phyloP scores from a whole-genome alignment of 257 asterid genomes.

The Solanum lignicaule region DNA sequence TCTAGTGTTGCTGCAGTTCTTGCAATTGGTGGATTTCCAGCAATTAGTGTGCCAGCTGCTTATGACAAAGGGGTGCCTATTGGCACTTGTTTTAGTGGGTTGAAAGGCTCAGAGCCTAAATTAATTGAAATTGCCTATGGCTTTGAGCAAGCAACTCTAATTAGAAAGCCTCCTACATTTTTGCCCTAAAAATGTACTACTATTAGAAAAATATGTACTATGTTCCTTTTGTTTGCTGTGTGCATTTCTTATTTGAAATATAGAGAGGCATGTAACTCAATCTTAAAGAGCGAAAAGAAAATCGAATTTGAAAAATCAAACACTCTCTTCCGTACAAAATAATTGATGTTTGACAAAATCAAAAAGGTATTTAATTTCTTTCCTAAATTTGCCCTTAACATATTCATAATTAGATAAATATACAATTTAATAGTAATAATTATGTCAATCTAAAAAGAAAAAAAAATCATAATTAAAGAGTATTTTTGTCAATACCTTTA shows the following conservation, averaged over 20 bases:
- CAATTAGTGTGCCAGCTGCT: constrained; percentile 39
- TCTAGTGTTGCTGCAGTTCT: constrained; percentile 2
- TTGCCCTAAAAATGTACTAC: background rate
- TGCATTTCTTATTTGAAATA: background rate
- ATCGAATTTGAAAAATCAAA: too few species aligned
- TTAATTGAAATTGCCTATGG: constrained; percentile 44
- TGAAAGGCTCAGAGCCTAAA: constrained; percentile 40
- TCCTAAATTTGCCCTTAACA: background rate
- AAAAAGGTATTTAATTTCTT: background rate
- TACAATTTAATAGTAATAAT: too few species aligned
- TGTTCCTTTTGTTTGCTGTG: background rate
- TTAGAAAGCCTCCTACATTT: constrained; percentile 43
- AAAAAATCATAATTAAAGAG: background rate
- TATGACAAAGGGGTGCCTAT: constrained; percentile 24
- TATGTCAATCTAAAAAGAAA: background rate
- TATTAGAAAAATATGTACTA: background rate
- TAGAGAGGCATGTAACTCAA: background rate
- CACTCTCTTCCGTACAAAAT: background rate
- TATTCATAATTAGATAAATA: background rate
- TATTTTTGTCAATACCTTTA: background rate
- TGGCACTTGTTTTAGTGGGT: constrained; percentile 45
- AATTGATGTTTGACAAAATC: background rate
- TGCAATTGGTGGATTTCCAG: constrained; percentile 45
- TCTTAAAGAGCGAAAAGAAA: background rate
- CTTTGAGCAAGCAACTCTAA: constrained; percentile 46